Evolutionary conservation across 2,329 filamentous ascomycete genomes (phyloP), one percentile per base, ranked within the genome.

Genomic region (Aureobasidium sp.): DNA sequence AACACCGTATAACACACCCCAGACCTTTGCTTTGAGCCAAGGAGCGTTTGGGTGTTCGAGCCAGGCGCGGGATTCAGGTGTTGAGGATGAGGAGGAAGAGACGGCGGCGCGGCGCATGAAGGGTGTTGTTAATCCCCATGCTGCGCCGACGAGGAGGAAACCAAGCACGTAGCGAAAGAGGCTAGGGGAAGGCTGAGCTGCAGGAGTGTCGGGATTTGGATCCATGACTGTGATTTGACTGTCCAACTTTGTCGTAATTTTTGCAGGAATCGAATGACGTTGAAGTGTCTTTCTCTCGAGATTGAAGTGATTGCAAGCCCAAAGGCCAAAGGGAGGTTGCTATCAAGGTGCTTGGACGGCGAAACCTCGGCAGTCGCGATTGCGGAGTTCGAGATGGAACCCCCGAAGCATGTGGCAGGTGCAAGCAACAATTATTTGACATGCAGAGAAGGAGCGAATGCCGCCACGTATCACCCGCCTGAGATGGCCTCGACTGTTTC

Each of bases 31-130:
- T 70, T 82, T 85, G 15, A 90, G 57, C 81, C 83, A 86, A 61
- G 85, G 86, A 48, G 75, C 76, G 60, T 68, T 68, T 53, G 44
- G 67, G 47, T 70, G 67, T 1, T 67, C 65, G 16, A 87, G 77
- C 27, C 78, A 77, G 6, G 79, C 76, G 13, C 77, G 71, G 16
- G 59, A 62, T 10, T 44, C 62, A 1, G 62, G 59, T 45, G 80
- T 75, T 37, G 83, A 67, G 3, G 21, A 21, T 21, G 83, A 77
- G 67, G 65, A 55, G 27, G 67, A 62, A 32, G 86, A 82, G 53
- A 88, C 82, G 2, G 93, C 92, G 10, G 93, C 93, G 65, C 85
- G 84, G 29, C 92, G 87, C 80, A 97, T 96, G 78, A 97, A 97
- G 11, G 79, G 78, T 9, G 91, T 96, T 1, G 91, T 96, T 68